Evolutionary conservation across 768 basidiomycete genomes (phyloP), one percentile per base, ranked within the genome.

Genomic region (Pleurotus djamor): DNA sequence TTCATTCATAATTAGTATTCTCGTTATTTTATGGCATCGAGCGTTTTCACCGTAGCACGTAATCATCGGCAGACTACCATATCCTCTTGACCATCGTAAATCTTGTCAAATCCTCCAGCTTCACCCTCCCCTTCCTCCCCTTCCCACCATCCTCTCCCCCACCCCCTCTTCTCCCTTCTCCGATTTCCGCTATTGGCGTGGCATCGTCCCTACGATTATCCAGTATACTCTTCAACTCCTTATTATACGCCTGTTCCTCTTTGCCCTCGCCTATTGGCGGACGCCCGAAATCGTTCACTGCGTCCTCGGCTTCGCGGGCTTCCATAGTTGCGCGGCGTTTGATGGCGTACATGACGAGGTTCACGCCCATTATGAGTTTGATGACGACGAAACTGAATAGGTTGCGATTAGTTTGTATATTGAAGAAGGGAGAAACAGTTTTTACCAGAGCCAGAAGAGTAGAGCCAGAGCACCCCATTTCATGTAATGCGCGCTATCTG

Each of bases 31-130:
- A 28, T 28, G 1, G 21, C 21, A 28, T 28, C 3, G 21, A 28
- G 21, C 21, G 21, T 28, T 28, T 28, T 28, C 21, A 28, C 21
- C 3, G 21, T 28, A 28, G 21, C 21, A 28, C 21, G 21, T 41
- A n/a, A 41, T 9, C 9, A n/a, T 10, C n/a, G 38, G 38, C 9
- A 9, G 38, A 35, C 69, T 76, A 84, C 81, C 81, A 96, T 48
- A 96, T 96, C 55, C 92, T 80, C 69, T 96, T 96, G 48, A 96
- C 90, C 95, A 98, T 98, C 16, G 94, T 96, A 77, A 91, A 98
- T 58, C 95, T 74, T 36, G 93, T 96, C 51, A 98, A 81, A 67
- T 96, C 93, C 69, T 97, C 94, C 52, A 98, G 72, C 60, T 85
- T 84, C 59, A 92, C 80, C 48, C 86, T 77, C 59, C 83, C 87